phyloP scores from a whole-genome alignment of 257 asterid genomes.

The Eustoma russellianum region DNA sequence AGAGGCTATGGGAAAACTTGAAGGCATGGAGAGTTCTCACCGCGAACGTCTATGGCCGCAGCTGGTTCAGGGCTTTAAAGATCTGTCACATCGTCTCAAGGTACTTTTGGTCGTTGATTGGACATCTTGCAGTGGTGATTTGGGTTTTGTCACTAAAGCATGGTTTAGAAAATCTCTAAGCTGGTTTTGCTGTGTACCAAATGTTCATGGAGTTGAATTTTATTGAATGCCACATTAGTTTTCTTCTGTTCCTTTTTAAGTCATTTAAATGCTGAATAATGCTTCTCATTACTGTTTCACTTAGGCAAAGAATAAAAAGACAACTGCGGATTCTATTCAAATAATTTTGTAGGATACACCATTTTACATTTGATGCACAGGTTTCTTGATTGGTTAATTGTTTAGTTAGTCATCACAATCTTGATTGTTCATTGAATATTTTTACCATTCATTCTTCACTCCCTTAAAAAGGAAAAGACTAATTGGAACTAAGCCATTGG shows the following conservation, averaged over 20 bases:
- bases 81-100: slow-evolving; percentile 92
- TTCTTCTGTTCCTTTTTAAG: not conserved
- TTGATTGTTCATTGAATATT: too few species aligned
- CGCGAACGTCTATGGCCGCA: slow-evolving; percentile 98
- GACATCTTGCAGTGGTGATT: slow-evolving; percentile 2
- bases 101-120: slow-evolving; percentile 23
- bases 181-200: not conserved
- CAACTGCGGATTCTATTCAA: too few species aligned
- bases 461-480: too few species aligned
- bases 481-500: too few species aligned
- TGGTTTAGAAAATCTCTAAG: not conserved
- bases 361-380: too few species aligned
- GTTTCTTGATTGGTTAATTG: too few species aligned
- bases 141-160: not conserved
- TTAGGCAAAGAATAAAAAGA: too few species aligned
- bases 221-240: not conserved
- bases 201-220: not conserved
- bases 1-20: slow-evolving; percentile 90
- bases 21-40: slow-evolving; percentile 93
- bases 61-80: slow-evolving; percentile 88
- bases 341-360: too few species aligned
- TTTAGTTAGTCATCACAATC: too few species aligned
- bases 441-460: too few species aligned
- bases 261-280: too few species aligned
- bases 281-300: too few species aligned